Base-by-base conservation (phyloP, 2,329 filamentous ascomycete genomes). In the Aspergillus fijiensis region DNA sequence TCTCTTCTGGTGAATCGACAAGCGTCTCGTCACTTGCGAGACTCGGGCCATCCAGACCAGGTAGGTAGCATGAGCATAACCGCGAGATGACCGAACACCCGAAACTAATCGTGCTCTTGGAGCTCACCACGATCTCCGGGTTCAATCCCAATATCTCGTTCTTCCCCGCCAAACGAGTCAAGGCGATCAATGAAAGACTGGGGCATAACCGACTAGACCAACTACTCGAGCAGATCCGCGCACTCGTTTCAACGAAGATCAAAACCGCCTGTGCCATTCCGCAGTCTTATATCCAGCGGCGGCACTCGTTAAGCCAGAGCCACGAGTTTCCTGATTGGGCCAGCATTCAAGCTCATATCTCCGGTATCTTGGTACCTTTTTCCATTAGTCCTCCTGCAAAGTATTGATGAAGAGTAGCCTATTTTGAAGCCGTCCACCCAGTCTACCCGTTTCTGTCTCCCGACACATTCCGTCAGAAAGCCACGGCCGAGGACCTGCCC, bases 401-500 rank as follows among this genome's bases (percentile, higher is more conserved):
- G 7, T 29, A 29, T n/a, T 48, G 7, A 27, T 33, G 5, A 5
- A 2, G 33, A 35, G 16, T 19, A 76, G 72, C 68, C 29, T 80
- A 79, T 63, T 79, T 80, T 59, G 68, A 72, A 1, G 67, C 70
- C 11, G 65, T 77, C 0, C 77, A 80, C 60, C 73, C 73, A 0
- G 27, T 77, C 1, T 76, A 77, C 58, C 77, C 78, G 1, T 80
- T 80, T 52, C 69, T 80, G 1, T 73, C 77, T 51, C 69, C 66
- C 27, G 51, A 61, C 9, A 48, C 59, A 3, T 80, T 80, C 57
- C 73, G 79, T 59, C 52, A 65, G 0, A 68, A 69, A 25, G 71
- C 68, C 27, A 14, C 84, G 82, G 31, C 85, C 75, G 9, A 72
- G 25, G 5, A 81, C 62, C 1, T 82, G 84, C 47, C 85, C 71